Base-by-base conservation (phyloP, 805 yeast species). In the Candida michaelii region DNA sequence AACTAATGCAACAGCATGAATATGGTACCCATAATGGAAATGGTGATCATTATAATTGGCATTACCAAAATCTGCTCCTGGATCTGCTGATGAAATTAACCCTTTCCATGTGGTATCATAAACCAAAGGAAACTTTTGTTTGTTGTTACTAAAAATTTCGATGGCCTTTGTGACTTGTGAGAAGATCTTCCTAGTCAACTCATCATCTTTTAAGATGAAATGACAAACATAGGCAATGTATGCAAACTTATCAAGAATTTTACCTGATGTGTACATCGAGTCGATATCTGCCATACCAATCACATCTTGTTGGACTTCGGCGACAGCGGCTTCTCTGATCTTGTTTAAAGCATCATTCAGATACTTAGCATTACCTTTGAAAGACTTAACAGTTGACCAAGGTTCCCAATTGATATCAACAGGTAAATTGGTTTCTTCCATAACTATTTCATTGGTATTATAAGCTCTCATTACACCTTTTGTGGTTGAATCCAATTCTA, bases 241-340 rank as follows among this genome's bases (percentile, higher is more conserved):
- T 0, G 98, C 97, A 63, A 86, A 93, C 65, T 90, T 93, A 51
- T 89, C 96, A 38, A 90, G 67, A 19, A 80, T 74, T 60, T 93
- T 91, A 10, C 98, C 99, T 2, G 95, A 77, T 15, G 87, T 81
- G 64, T 91, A 91, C 86, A 90, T 90, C 0, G 97, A 88, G 48
- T 88, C 88, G 9, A 83, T 67, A 53, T 84, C 67, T n/a, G 84
- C 74, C 60, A 74, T 76, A 13, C 72, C 74, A 3, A 65, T 63
- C 27, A 84, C 73, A 47, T 83, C 86, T 40, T 70, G 77, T 21
- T 71, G 54, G 8, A 76, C 60, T 51, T 85, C 93, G 4, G 59
- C 46, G n/a, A 52, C 56, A 2, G 86, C 84, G 1, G 77, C 77
- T 15, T 58, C 51, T 9, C 65, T 60, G 25, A 85, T 75, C 23